A percentile compares a stretch with the other conserved stretches of the same genome.
These are phyloP conservation scores for Phylloporus scabripes DNA, from an alignment of 768 basidiomycete species.

Conservation along the genomic window DNA sequence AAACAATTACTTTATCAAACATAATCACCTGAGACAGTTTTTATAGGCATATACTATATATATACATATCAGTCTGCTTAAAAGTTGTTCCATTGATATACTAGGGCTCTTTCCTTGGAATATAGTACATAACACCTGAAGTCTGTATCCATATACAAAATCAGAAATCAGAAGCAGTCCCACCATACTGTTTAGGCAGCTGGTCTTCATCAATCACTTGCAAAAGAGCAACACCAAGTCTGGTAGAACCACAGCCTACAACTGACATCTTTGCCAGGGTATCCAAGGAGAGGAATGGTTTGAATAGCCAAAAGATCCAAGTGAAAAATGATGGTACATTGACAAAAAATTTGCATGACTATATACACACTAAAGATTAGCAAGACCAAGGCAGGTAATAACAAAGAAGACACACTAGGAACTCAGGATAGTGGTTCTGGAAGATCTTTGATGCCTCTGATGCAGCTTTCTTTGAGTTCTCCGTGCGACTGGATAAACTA, in stretches of 20 bases:
- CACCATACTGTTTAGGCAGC: slow-evolving; percentile 52
- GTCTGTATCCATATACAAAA: neutral
- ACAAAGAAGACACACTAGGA: slow-evolving; percentile 42
- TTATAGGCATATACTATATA: no score
- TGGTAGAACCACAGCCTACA: slow-evolving; percentile 40
- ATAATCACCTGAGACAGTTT: no score
- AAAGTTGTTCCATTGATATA: no score
- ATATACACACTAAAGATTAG: neutral
- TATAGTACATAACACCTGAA: no score
- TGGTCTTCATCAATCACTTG: slow-evolving; percentile 44
- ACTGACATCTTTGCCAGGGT: slow-evolving; percentile 32
- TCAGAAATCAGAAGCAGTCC: slow-evolving; percentile 36
- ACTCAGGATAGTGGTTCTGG: slow-evolving; percentile 71
- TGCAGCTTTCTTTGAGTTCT: slow-evolving; percentile 74
- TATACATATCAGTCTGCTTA: no score
- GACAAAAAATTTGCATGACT: slow-evolving; percentile 25
- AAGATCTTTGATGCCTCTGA: slow-evolving; percentile 71
- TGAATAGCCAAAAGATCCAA: slow-evolving; percentile 81
- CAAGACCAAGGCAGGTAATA: neutral
- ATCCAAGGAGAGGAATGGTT: slow-evolving; percentile 60
- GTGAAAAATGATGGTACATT: slow-evolving; percentile 71
- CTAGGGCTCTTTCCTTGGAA: no score
- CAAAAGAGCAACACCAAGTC: slow-evolving; percentile 56
- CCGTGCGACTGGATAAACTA: slow-evolving; percentile 55
- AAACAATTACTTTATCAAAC: no score